These are phyloP conservation scores for Rusavskia elegans DNA, from an alignment of 495 filamentous ascomycete species.

Conservation along the genomic window DNA sequence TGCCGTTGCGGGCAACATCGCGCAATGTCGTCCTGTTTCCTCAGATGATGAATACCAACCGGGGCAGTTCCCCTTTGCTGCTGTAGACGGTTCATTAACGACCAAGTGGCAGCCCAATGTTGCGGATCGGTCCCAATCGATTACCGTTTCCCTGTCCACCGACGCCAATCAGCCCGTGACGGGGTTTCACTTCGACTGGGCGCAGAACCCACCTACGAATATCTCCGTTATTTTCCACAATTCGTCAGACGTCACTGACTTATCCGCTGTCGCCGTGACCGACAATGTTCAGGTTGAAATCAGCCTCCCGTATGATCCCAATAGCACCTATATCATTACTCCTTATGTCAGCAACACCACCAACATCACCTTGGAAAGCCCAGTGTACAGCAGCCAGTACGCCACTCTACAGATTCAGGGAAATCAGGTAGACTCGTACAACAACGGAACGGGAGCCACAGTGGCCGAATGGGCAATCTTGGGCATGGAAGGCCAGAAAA, in stretches of 20 bases:
- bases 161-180: slow-evolving; percentile 27
- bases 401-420: slow-evolving; percentile 32
- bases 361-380: slow-evolving; percentile 21
- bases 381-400: slow-evolving; percentile 23
- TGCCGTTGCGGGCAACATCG: slow-evolving; percentile 42
- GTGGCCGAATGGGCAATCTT: slow-evolving; percentile 61
- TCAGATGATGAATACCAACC: slow-evolving; percentile 34
- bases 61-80: slow-evolving; percentile 58
- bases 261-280: slow-evolving; percentile 4
- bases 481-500: neutral
- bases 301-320: slow-evolving; percentile 23
- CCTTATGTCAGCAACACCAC: slow-evolving; percentile 32
- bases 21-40: slow-evolving; percentile 45
- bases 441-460: slow-evolving; percentile 42
- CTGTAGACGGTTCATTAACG: slow-evolving; percentile 51
- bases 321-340: slow-evolving; percentile 18
- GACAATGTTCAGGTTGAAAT: slow-evolving; percentile 17
- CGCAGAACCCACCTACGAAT: slow-evolving; percentile 36
- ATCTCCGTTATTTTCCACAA: slow-evolving; percentile 43
- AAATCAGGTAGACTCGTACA: slow-evolving; percentile 33
- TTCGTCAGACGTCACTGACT: slow-evolving; percentile 13
- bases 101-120: slow-evolving; percentile 57
- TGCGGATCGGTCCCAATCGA: slow-evolving; percentile 26
- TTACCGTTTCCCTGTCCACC: slow-evolving; percentile 34
- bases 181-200: slow-evolving; percentile 54